Percentiles rank a stretch among this genome's conserved stretches.
Evolutionary conservation across 805 yeast species (phyloP).

Genomic region (Candida mattraensis): DNA sequence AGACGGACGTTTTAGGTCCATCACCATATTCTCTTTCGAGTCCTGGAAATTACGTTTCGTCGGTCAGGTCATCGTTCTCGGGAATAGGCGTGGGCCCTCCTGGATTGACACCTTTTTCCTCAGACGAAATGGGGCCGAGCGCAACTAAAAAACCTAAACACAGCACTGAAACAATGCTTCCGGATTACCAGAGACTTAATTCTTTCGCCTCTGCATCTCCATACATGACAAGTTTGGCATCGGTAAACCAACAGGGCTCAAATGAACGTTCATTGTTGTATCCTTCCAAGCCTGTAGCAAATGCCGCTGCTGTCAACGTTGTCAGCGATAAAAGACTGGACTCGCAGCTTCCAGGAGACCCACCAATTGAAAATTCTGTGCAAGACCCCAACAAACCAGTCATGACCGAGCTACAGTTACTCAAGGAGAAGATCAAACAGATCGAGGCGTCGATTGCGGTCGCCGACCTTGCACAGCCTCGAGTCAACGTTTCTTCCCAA

Average conservation of each 20-base stretch:
- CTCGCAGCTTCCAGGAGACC: no score
- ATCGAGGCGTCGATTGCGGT: conserved; percentile 46
- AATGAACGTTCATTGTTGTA: conserved; percentile 27
- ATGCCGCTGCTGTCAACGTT: conserved; percentile 5
- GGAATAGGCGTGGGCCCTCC: no score
- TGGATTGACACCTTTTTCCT: no score
- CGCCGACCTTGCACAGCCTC: conserved; percentile 26
- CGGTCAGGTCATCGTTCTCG: no score
- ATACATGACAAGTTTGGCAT: conserved; percentile 15
- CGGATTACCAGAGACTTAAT: conserved; percentile 12
- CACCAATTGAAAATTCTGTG: no score
- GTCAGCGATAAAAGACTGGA: neutral
- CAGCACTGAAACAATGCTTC: conserved; percentile 3
- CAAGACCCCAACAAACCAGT: conserved; percentile 19
- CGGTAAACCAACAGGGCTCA: conserved; percentile 19
- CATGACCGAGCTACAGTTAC: conserved; percentile 33
- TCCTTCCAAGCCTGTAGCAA: no score
- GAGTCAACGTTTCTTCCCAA: conserved; percentile 5
- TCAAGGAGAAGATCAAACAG: conserved; percentile 44
- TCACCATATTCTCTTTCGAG: no score
- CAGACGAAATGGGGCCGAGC: no score
- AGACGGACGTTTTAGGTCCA: no score
- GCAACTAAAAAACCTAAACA: no score
- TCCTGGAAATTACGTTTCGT: no score
- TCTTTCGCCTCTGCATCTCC: conserved; percentile 16